Percentiles rank a stretch among this genome's conserved stretches.
These are phyloP conservation scores for Xylaria flabelliformis DNA, from an alignment of 495 filamentous ascomycete species.

Conservation along the genomic window DNA sequence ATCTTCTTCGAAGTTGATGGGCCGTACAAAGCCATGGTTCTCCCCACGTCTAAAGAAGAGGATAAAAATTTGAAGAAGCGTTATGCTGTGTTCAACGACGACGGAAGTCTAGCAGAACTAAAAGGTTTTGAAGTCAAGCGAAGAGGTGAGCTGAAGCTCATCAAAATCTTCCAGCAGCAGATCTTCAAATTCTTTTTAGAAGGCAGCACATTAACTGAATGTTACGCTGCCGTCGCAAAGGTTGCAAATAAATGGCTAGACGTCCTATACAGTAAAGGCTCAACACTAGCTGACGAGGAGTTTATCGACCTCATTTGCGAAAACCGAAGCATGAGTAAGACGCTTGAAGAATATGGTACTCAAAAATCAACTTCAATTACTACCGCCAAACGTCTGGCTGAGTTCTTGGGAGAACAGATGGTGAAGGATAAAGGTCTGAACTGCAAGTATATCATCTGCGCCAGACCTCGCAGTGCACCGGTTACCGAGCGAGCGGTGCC, in stretches of 20 bases:
- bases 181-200: slow-evolving; percentile 99
- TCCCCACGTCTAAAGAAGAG: slow-evolving; percentile 97
- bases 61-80: slow-evolving; percentile 99
- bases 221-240: slow-evolving; percentile 89
- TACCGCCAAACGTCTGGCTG: slow-evolving; percentile 92
- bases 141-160: slow-evolving; percentile 96
- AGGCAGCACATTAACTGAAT: slow-evolving; percentile 82
- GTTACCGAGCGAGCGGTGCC: slow-evolving; percentile 95
- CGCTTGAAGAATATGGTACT: slow-evolving; percentile 90
- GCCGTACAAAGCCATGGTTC: slow-evolving; percentile 95
- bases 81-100: slow-evolving; percentile 98
- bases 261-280: slow-evolving; percentile 83
- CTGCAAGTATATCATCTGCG: slow-evolving; percentile 98
- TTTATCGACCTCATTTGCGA: slow-evolving; percentile 98
- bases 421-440: slow-evolving; percentile 98
- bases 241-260: slow-evolving; percentile 98
- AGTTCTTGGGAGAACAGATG: slow-evolving; percentile 98
- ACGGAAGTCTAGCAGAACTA: slow-evolving; percentile 93
- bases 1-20: slow-evolving; percentile 99
- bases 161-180: slow-evolving; percentile 99
- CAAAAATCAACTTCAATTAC: slow-evolving; percentile 99
- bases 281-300: slow-evolving; percentile 92
- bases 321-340: slow-evolving; percentile 97
- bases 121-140: slow-evolving; percentile 99
- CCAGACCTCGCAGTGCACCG: slow-evolving; percentile 82